Evolutionary conservation across 2,329 filamentous ascomycete genomes (phyloP), one percentile per base, ranked within the genome.

Genomic region (Trichophyton equinum): DNA sequence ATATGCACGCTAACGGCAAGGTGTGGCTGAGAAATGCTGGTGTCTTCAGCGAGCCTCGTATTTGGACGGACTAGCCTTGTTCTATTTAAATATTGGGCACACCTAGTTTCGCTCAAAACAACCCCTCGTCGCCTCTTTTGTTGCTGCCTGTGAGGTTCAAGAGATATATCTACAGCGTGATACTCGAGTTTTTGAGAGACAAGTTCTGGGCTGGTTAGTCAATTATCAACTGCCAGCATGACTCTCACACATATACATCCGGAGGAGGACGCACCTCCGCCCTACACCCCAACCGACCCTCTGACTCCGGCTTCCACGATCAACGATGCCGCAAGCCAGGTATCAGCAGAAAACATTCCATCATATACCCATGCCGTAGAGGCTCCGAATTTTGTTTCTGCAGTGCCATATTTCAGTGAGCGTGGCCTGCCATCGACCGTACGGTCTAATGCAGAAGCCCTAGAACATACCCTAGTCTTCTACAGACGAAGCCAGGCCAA

Each of bases 271-370:
- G 71, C 69, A 62, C 74, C 74, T 63, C 73, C 74, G 59, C 74
- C 74, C 30, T 76, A 76, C 65, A 73, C 74, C 62, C 68, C 73
- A 44, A 68, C 74, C 58, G 74, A 76, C 61, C 74, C 74, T 44
- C 67, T 75, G 15, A 63, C 62, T 4, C 57, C 62, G 33, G 22
- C 61, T n/a, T 61, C 61, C n/a, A 51, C 44, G 15, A 55, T 40
- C 33, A 15, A 20, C 27, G 25, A 66, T 66, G 60, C 40, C 66
- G 62, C 60, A 66, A 62, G 60, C 61, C 51, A 60, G 62, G 57
- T 38, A n/a, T 40, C 47, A 7, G 42, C 44, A 40, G 62, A 46
- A 18, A 40, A 25, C 33, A 9, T n/a, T 20, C 58, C 66, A 15
- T 70, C 71, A 20, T 65, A 64, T 27, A 68, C 36, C 33, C 58